Evolutionary conservation across 352 stramenopile species (phyloP), one percentile per base, ranked within the genome.

Genomic region (Phytopythium delawarense): DNA sequence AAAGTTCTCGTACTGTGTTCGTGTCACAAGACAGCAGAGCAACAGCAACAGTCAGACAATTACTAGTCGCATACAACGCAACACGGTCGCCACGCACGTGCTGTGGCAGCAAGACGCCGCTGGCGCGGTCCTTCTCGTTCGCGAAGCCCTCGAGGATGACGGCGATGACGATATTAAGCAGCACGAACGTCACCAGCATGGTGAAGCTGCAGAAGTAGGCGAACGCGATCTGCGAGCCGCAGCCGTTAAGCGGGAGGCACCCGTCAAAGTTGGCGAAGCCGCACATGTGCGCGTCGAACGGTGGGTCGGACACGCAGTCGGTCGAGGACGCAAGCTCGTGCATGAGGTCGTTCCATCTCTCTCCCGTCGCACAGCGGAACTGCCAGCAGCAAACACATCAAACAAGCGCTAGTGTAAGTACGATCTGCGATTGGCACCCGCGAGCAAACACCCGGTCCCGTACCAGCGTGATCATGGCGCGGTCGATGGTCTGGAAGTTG

Each of bases 141-240:
- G 89, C 73, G 65, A 96, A 96, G 16, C 79, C 84, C 52, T 95
- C 82, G 23, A 96, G 75, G 35, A 96, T 89, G 55, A 96, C 79
- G 54, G 78, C 87, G 52, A 96, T 89, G 67, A 96, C 95, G 60
- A 96, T 81, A 67, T 96, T 96, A 56, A 96, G 66, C 44, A 96
- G 68, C 34, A 96, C 67, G 61, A 88, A 96, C 3, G 76, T 89
- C 37, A 97, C 81, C 20, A 93, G 68, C 65, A 96, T 61, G 3
- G 78, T 93, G 66, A 97, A 76, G 11, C 72, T 91, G 65, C 91
- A 96, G 59, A 81, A 86, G 61, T 89, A 90, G 8, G 79, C 51
- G 56, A 75, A 86, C 12, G 79, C 68, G 21, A 81, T 66, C 2
- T 50, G 58, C 15, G 67, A 64, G 16, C 77, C 75, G 54, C 87